These are phyloP conservation scores for Xanthoconium purpureum DNA, from an alignment of 768 basidiomycete genomes.

Conservation along the genomic window DNA sequence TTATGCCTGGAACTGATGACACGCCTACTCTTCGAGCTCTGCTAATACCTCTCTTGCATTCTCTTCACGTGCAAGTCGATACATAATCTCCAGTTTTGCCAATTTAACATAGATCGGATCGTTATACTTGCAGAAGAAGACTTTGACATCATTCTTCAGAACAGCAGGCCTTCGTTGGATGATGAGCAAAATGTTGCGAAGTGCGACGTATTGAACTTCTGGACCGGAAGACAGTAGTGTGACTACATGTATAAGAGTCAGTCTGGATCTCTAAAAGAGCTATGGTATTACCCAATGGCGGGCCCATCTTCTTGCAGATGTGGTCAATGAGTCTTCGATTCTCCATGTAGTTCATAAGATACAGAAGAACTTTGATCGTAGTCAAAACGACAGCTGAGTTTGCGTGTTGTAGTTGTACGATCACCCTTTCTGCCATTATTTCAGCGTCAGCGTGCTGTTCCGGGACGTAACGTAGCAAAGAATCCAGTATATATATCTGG, in stretches of 20 bases:
- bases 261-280: background rate
- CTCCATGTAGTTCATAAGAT: constrained; percentile 99
- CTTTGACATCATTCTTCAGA: constrained; percentile 94
- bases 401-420: constrained; percentile 93
- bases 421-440: constrained; percentile 91
- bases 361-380: constrained; percentile 93
- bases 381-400: constrained; percentile 99
- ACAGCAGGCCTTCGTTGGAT: constrained; percentile 92
- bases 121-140: constrained; percentile 99
- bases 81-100: constrained; percentile 98
- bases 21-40: constrained; percentile 85
- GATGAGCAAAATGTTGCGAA: constrained; percentile 95
- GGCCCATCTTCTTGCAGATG: constrained; percentile 97
- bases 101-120: constrained; percentile 99
- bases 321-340: constrained; percentile 80
- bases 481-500: constrained; percentile 96
- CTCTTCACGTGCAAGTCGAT: constrained; percentile 90
- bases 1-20: background rate
- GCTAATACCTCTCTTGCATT: constrained; percentile 91
- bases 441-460: constrained; percentile 86
- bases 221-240: constrained; percentile 94
- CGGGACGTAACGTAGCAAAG: constrained; percentile 90
- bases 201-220: constrained; percentile 96
- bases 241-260: constrained; percentile 47
- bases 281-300: constrained; percentile 71